Evolutionary conservation across 345 rosid species (phyloP), one percentile per base, ranked within the genome.

Genomic region (Conringia planisiliqua): DNA sequence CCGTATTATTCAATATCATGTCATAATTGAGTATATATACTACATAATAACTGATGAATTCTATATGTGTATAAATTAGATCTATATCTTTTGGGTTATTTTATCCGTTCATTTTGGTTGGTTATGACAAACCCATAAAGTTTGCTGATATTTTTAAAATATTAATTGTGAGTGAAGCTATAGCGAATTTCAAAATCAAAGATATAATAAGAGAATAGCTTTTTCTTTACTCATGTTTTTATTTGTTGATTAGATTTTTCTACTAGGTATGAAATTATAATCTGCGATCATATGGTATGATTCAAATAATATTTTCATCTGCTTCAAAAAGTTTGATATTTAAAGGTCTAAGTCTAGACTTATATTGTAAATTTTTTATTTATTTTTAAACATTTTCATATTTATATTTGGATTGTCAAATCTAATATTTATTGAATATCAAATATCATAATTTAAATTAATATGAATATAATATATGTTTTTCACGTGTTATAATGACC

Each of bases 121-220:
- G 33, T 24, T 51, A 51, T 22, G 27, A 24, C 30, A 20, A 50
- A 10, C 5, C n/a, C 56, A 29, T 10, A 50, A 22, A 44, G 20
- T 22, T 50, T 50, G 13, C 35, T 27, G 59, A n/a, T n/a, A n/a
- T n/a, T n/a, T n/a, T 51, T 51, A 18, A 13, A 40, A 39, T 43
- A 56, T 50, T 20, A 27, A 29, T 61, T 11, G 50, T 9, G 29
- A 26, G 42, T 30, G 55, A 69, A 58, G 36, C 14, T 22, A 58
- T 44, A 30, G 65, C 20, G 44, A 71, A 35, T 60, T 64, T 44
- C 66, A 70, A 69, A 50, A 57, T 42, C 55, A 58, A 33, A 17
- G 30, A 48, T 24, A n/a, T 68, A 10, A 39, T 9, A 30, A 70
- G 10, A 6, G 32, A 30, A 43, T 4, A 42, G 33, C 32, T 42